phyloP scores from a whole-genome alignment of 148 eudicot species.

The Rhododendron griersonianum region DNA sequence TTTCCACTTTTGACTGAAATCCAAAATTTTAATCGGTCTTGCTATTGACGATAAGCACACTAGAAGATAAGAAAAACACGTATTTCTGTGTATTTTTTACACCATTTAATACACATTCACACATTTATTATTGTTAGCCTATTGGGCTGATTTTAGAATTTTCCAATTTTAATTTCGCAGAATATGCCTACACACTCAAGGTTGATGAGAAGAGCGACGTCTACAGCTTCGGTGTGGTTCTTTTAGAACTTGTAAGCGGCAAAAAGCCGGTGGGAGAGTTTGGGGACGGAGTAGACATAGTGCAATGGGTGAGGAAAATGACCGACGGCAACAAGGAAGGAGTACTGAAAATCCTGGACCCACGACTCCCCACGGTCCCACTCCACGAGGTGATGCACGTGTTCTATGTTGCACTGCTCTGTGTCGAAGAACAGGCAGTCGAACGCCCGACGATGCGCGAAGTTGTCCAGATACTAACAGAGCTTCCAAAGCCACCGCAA shows the following conservation, averaged over 20 bases:
- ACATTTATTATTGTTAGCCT: too few species aligned
- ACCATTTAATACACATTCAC: too few species aligned
- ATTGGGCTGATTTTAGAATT: too few species aligned
- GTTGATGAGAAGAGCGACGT: conserved; percentile 97
- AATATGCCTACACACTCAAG: conserved; percentile 90
- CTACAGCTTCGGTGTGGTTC: conserved; percentile 91
- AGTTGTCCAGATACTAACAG: conserved; percentile 82
- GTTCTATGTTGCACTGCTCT: conserved; percentile 84
- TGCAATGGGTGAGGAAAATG: conserved; percentile 88
- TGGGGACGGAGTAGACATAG: conserved; percentile 95
- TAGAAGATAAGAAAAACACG: too few species aligned
- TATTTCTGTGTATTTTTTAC: too few species aligned
- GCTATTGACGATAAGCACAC: too few species aligned
- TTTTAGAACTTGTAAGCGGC: conserved; percentile 75
- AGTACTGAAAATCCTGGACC: conserved; percentile 62
- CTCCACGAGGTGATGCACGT: conserved; percentile 87
- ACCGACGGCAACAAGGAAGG: conserved; percentile 82
- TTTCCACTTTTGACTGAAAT: neutral
- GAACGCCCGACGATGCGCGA: conserved; percentile 93
- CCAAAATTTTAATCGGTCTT: neutral
- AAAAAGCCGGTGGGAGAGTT: conserved; percentile 91
- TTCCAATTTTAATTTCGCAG: conserved; percentile 29
- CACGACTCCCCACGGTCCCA: conserved; percentile 77
- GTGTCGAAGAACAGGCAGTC: conserved; percentile 93
- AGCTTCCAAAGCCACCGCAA: conserved; percentile 67